Conservation (phyloP, 495 filamentous ascomycete species). For the Penicillium paxilli region DNA sequence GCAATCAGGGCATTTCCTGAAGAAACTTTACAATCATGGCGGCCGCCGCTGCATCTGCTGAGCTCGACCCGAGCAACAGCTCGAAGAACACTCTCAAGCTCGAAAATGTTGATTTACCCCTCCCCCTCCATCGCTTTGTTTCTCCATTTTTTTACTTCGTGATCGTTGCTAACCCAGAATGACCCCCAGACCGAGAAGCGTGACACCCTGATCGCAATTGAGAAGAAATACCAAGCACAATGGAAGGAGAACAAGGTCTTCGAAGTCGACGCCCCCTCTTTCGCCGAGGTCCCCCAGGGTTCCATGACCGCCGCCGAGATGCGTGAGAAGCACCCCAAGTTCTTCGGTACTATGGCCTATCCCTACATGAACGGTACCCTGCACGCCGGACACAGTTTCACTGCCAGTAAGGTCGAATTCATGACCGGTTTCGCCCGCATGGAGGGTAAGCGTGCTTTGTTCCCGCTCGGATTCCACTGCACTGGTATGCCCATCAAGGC, state of each 20-base stretch:
- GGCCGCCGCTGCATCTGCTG: constrained; percentile 54
- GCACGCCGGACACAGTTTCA: constrained; percentile 90
- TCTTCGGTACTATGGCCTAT: constrained; percentile 91
- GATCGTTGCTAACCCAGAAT: constrained; percentile 17
- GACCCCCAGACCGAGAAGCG: constrained; percentile 78
- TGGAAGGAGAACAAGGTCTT: constrained; percentile 82
- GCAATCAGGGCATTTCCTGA: constrained; percentile 23
- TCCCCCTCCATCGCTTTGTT: constrained; percentile 25
- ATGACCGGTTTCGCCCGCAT: constrained; percentile 78
- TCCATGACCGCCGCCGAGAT: constrained; percentile 70
- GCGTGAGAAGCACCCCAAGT: constrained; percentile 82
- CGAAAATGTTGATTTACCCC: constrained; percentile 59
- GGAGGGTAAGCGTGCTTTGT: constrained; percentile 83
- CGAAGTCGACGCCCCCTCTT: constrained; percentile 79
- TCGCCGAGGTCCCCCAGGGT: constrained; percentile 69
- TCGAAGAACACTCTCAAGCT: constrained; percentile 71
- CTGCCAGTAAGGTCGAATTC: constrained; percentile 88
- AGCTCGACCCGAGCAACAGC: constrained; percentile 59
- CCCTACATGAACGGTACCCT: constrained; percentile 97
- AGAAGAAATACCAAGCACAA: constrained; percentile 88
- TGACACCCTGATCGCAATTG: constrained; percentile 80
- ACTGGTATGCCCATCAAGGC: constrained; percentile 99
- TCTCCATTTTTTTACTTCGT: constrained; percentile 7
- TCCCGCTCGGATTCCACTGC: constrained; percentile 92
- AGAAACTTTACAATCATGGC: constrained; percentile 46